Percentiles rank a stretch among this genome's conserved stretches.
phyloP scores from a whole-genome alignment of 2,329 filamentous ascomycete genomes.

The Fusarium subtropicale region DNA sequence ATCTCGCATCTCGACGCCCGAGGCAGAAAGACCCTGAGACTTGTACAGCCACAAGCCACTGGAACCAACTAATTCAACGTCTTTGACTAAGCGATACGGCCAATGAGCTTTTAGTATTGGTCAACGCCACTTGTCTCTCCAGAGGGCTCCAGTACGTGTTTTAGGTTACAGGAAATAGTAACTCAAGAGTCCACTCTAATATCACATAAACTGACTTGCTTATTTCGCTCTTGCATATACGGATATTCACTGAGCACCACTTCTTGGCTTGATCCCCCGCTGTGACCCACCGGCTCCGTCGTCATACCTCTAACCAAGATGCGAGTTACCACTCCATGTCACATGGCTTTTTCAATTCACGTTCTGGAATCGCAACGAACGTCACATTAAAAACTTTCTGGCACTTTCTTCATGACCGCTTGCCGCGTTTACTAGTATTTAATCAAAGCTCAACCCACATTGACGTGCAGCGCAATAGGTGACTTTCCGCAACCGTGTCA shows the following conservation, averaged over 20 bases:
- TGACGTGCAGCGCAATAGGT: conserved; percentile 29
- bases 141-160: neutral
- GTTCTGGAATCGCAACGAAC: conserved; percentile 34
- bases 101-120: neutral
- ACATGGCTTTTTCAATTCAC: conserved; percentile 26
- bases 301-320: neutral
- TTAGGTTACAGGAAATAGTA: neutral
- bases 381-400: conserved; percentile 15
- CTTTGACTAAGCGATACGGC: neutral
- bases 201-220: neutral
- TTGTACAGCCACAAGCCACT: conserved; percentile 14
- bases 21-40: conserved; percentile 17
- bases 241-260: neutral
- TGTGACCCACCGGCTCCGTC: neutral
- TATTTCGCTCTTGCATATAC: neutral
- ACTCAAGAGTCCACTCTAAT: neutral
- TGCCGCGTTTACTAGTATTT: neutral
- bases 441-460: conserved; percentile 1
- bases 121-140: neutral
- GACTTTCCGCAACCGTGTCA: conserved; percentile 50
- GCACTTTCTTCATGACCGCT: conserved; percentile 3
- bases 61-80: neutral
- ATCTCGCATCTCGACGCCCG: conserved; percentile 42
- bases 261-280: neutral
- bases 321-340: conserved; percentile 12